Conservation (phyloP, 2,329 filamentous ascomycete genomes). For the Colletotrichum paranaense region DNA sequence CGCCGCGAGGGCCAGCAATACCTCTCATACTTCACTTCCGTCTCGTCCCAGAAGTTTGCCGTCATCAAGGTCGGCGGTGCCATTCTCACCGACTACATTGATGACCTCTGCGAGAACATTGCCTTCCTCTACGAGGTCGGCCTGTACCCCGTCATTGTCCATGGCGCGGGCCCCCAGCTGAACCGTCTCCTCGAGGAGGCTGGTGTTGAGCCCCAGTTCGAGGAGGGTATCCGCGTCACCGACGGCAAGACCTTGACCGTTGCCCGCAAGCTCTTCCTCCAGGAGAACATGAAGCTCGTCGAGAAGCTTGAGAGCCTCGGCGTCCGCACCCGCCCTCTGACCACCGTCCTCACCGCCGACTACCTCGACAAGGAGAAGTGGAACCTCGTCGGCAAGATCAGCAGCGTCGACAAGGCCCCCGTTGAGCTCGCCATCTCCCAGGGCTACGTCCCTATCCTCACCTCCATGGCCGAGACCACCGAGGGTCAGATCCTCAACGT, state of each 20-base stretch:
- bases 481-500: conserved; percentile 96
- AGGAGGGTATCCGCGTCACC: conserved; percentile 95
- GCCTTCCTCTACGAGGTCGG: conserved; percentile 95
- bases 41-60: conserved; percentile 96
- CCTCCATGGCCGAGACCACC: conserved; percentile 93
- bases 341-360: conserved; percentile 90
- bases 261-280: conserved; percentile 90
- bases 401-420: conserved; percentile 86
- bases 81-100: conserved; percentile 93
- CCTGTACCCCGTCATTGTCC: conserved; percentile 93
- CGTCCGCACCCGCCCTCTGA: conserved; percentile 89
- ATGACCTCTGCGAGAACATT: conserved; percentile 89
- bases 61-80: conserved; percentile 98
- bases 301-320: conserved; percentile 91
- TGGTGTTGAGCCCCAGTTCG: conserved; percentile 93
- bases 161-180: conserved; percentile 94
- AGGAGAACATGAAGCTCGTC: conserved; percentile 94
- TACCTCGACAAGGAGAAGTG: conserved; percentile 98
- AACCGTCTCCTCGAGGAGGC: conserved; percentile 91
- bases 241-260: conserved; percentile 94
- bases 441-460: conserved; percentile 91
- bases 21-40: conserved; percentile 95
- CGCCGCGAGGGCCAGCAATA: conserved; percentile 98
- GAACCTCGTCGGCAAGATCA: conserved; percentile 95
- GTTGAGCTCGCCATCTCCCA: conserved; percentile 93